Evolutionary conservation across 805 yeast species (phyloP).

Genomic region (Suhomyces vadensis): DNA sequence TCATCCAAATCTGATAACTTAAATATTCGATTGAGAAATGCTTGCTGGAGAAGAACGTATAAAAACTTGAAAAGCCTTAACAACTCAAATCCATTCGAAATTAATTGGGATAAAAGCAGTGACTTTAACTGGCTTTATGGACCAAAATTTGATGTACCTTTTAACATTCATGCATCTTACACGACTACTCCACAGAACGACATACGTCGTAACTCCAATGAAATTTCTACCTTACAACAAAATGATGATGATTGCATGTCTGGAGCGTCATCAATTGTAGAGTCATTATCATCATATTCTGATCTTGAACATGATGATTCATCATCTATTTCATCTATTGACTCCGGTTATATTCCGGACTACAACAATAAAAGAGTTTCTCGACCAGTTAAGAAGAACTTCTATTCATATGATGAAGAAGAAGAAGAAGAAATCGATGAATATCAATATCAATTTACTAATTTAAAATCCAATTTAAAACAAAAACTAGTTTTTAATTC

Average conservation of each 20-base stretch:
- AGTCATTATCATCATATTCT: conserved; percentile 8
- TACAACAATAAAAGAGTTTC: conserved; percentile 10
- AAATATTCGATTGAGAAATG: conserved; percentile 25
- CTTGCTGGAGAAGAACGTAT: conserved; percentile 42
- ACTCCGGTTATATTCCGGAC: conserved; percentile 17
- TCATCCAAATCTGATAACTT: conserved; percentile 5
- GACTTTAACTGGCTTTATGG: conserved; percentile 59
- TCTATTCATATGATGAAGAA: conserved; percentile 4
- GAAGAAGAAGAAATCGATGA: conserved; percentile 4
- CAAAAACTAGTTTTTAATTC: conserved; percentile 2
- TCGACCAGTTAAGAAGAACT: conserved; percentile 1
- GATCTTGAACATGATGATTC: conserved; percentile 12
- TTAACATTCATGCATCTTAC: neutral
- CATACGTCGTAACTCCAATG: neutral
- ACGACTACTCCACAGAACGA: neutral
- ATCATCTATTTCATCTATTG: conserved; percentile 14
- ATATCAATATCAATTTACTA: conserved; percentile 11
- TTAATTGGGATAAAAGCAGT: conserved; percentile 56
- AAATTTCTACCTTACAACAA: conserved; percentile 8
- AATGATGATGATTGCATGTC: conserved; percentile 12
- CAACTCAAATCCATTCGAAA: conserved; percentile 42
- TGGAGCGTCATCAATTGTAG: conserved; percentile 6
- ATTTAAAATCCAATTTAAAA: conserved; percentile 23
- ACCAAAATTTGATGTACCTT: conserved; percentile 32
- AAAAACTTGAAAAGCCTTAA: conserved; percentile 29